Conservation (phyloP, 2,329 filamentous ascomycete species). For the Phialophora expanda region DNA sequence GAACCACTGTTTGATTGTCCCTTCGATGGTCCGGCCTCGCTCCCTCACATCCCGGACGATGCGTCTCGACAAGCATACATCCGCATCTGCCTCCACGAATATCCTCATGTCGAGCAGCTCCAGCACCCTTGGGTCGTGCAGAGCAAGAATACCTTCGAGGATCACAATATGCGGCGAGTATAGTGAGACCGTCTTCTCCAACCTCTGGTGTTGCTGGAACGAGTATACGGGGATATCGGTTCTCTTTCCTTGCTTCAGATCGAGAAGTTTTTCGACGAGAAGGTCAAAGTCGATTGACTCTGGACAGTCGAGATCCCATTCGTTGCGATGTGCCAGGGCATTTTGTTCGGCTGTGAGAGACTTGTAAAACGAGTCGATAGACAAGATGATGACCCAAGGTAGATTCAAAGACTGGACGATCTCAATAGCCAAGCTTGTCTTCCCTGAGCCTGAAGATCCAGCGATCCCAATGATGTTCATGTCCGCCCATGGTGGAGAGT, state of each 20-base stretch:
- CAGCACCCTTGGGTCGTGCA: slow-evolving; percentile 84
- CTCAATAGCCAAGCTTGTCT: slow-evolving; percentile 90
- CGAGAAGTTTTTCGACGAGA: slow-evolving; percentile 75
- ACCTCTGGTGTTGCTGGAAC: slow-evolving; percentile 84
- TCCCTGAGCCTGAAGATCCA: slow-evolving; percentile 92
- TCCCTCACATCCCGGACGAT: slow-evolving; percentile 86
- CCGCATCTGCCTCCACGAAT: slow-evolving; percentile 93
- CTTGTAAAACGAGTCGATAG: slow-evolving; percentile 99
- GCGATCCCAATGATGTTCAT: slow-evolving; percentile 96
- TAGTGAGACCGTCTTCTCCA: slow-evolving; percentile 80
- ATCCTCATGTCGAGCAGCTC: slow-evolving; percentile 95
- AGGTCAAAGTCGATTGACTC: slow-evolving; percentile 94
- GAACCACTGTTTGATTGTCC: slow-evolving; percentile 98
- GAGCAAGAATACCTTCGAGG: slow-evolving; percentile 91
- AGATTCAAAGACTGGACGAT: slow-evolving; percentile 89
- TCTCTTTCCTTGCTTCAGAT: slow-evolving; percentile 77
- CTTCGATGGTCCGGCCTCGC: slow-evolving; percentile 87
- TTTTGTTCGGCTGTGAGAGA: slow-evolving; percentile 79
- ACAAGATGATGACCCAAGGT: slow-evolving; percentile 97
- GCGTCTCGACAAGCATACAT: slow-evolving; percentile 88
- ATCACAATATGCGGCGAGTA: slow-evolving; percentile 97
- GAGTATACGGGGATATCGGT: slow-evolving; percentile 95
- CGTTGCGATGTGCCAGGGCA: slow-evolving; percentile 79
- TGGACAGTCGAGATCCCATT: slow-evolving; percentile 95
- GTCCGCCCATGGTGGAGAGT: slow-evolving; percentile 94